These are phyloP conservation scores for Zygnema circumcarinatum DNA, from an alignment of 139 green algal species.

Conservation along the genomic window DNA sequence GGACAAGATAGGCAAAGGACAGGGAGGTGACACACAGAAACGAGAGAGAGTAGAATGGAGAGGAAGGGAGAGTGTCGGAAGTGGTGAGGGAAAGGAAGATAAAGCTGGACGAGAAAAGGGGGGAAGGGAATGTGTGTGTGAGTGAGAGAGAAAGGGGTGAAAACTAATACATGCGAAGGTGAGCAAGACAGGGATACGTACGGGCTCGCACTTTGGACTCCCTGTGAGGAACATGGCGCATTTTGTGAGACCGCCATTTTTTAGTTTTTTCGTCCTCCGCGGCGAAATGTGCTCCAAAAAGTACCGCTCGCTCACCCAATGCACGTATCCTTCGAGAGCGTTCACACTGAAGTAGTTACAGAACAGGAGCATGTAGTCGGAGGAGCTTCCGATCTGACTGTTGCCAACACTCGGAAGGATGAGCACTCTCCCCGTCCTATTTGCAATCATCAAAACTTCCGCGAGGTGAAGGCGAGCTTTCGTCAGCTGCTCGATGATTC, in stretches of 20 bases:
- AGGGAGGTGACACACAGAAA: not conserved
- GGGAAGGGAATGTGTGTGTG: too few species aligned
- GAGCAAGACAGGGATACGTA: not conserved
- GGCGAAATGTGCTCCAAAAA: too few species aligned
- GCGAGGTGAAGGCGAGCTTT: not conserved
- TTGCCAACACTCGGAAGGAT: not conserved
- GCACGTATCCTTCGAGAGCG: not conserved
- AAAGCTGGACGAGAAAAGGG: too few species aligned
- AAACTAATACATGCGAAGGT: too few species aligned
- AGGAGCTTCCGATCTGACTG: not conserved
- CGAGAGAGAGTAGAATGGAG: not conserved
- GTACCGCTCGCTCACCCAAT: not conserved
- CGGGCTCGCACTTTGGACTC: not conserved
- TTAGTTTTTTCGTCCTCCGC: too few species aligned
- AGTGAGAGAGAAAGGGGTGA: too few species aligned
- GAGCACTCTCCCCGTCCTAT: not conserved
- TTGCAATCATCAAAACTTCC: not conserved
- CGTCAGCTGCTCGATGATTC: not conserved
- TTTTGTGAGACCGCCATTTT: too few species aligned
- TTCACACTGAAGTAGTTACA: not conserved
- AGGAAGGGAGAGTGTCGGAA: not conserved
- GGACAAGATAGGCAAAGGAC: not conserved
- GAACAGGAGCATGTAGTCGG: not conserved
- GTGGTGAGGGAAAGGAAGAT: not conserved
- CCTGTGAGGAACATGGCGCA: too few species aligned